phyloP scores from a whole-genome alignment of 306 rosid genomes.

The Bauhinia variegata region DNA sequence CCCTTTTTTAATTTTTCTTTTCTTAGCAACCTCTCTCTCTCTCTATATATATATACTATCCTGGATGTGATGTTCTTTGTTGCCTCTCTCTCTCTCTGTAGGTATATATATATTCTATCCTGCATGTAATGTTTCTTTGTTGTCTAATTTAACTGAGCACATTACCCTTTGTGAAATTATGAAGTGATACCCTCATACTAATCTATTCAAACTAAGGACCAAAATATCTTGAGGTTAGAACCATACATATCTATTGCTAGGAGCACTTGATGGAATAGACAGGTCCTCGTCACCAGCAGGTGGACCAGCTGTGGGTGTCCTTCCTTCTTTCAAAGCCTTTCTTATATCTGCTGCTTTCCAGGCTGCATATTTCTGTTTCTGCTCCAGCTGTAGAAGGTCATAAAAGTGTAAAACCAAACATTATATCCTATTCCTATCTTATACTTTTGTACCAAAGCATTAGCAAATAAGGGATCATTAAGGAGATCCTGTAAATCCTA shows the following conservation, averaged over 20 bases:
- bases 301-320: conserved; percentile 83
- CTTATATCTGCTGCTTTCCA: conserved; percentile 99
- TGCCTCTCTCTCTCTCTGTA: neutral
- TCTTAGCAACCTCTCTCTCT: neutral
- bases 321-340: conserved; percentile 97
- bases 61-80: neutral
- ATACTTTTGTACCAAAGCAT: conserved; percentile 19
- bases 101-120: neutral
- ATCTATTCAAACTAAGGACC: no score
- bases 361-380: conserved; percentile 94
- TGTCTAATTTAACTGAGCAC: neutral
- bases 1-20: no score
- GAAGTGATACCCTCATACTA: neutral
- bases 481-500: conserved; percentile 20
- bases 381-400: conserved; percentile 76
- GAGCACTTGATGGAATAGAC: conserved; percentile 53
- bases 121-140: neutral
- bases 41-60: neutral
- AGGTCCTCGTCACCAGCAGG: conserved; percentile 91
- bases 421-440: conserved; percentile 10
- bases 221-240: conserved; percentile 29
- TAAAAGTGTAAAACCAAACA: conserved; percentile 23
- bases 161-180: neutral
- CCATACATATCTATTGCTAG: conserved; percentile 65
- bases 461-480: conserved; percentile 9